phyloP scores from a whole-genome alignment of 2,329 filamentous ascomycete genomes.

The Pezicula neosporulosa region DNA sequence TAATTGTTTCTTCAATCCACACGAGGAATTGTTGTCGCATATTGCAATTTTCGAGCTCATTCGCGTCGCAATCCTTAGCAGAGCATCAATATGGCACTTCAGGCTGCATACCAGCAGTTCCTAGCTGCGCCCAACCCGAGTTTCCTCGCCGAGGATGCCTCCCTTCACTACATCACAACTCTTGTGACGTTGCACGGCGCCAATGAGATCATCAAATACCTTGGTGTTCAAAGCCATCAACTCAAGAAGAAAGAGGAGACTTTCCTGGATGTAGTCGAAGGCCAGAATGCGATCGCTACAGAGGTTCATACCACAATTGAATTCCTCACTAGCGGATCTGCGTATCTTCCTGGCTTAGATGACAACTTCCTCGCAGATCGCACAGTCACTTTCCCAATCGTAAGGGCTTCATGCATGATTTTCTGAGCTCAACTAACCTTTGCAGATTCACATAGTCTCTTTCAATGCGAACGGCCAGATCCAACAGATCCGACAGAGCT shows the following conservation, averaged over 20 bases:
- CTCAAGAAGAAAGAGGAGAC: constrained; percentile 82
- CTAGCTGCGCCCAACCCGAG: constrained; percentile 62
- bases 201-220: constrained; percentile 78
- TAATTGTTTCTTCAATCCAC: background rate
- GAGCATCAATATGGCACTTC: constrained; percentile 41
- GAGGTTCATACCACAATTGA: constrained; percentile 83
- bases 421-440: constrained; percentile 9
- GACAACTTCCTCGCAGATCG: constrained; percentile 91
- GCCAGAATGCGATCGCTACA: constrained; percentile 62
- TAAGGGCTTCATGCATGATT: constrained; percentile 43
- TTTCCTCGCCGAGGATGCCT: constrained; percentile 60
- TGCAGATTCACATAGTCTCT: constrained; percentile 80
- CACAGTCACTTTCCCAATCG: constrained; percentile 74
- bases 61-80: background rate
- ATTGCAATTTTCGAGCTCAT: background rate
- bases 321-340: constrained; percentile 76
- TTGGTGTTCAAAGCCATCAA: constrained; percentile 66
- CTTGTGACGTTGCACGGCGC: constrained; percentile 70
- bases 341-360: constrained; percentile 84
- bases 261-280: constrained; percentile 71
- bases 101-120: constrained; percentile 66
- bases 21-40: background rate
- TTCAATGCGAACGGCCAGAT: constrained; percentile 80
- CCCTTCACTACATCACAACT: constrained; percentile 86
- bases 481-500: constrained; percentile 80